phyloP scores from a whole-genome alignment of 164 flowering plant genomes.

The Sedum album region DNA sequence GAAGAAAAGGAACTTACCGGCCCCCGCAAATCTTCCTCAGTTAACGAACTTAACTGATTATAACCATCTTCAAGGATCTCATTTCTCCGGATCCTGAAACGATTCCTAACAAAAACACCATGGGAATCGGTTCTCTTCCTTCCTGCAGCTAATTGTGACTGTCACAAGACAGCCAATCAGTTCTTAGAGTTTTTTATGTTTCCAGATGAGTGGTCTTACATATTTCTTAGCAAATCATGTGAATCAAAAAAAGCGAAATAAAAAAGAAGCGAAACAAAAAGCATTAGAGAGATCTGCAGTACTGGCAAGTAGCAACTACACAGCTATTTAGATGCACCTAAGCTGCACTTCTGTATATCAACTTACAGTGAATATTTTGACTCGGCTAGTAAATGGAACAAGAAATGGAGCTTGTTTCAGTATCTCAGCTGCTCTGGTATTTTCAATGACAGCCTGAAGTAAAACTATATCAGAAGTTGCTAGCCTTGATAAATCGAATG shows the following conservation, averaged over 20 bases:
- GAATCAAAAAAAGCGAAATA: not conserved
- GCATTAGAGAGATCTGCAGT: not conserved
- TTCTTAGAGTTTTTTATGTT: not conserved
- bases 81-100: slow-evolving; percentile 81
- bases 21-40: slow-evolving; percentile 88
- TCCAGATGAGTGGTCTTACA: not conserved
- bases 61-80: slow-evolving; percentile 92
- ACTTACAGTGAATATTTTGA: slow-evolving; percentile 83
- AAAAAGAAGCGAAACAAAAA: not conserved
- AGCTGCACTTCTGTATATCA: not conserved
- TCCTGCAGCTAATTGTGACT: slow-evolving; percentile 71
- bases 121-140: slow-evolving; percentile 55
- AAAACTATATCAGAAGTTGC: slow-evolving; percentile 13
- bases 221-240: not conserved
- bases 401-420: slow-evolving; percentile 86
- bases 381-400: slow-evolving; percentile 95
- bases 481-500: not conserved
- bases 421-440: slow-evolving; percentile 70
- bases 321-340: not conserved
- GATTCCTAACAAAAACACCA: slow-evolving; percentile 49
- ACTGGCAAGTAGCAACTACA: not conserved
- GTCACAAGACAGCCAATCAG: slow-evolving; percentile 12
- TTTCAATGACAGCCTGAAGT: slow-evolving; percentile 66
- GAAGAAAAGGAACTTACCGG: slow-evolving; percentile 30
- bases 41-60: slow-evolving; percentile 63